phyloP scores from a whole-genome alignment of 208 protist species.

The Balamuthia mandrillaris region DNA sequence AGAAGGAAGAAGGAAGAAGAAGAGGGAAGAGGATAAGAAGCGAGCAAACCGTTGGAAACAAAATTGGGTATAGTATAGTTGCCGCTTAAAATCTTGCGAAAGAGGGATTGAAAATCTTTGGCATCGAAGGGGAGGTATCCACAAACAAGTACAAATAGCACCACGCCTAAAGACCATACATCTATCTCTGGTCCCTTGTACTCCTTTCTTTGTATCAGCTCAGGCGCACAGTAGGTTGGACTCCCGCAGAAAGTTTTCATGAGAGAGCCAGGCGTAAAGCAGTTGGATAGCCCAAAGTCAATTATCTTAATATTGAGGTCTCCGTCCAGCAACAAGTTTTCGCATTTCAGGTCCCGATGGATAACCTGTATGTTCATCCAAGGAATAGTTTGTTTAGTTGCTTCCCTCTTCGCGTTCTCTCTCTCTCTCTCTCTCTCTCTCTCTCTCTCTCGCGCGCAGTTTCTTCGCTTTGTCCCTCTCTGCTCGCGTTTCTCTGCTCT shows the following conservation, averaged over 20 bases:
- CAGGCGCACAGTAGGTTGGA: slow-evolving; percentile 90
- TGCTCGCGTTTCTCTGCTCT: no score
- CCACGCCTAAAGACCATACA: slow-evolving; percentile 94
- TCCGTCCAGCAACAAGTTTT: slow-evolving; percentile 62
- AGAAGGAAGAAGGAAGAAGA: no score
- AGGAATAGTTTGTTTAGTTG: no score
- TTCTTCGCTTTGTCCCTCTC: no score
- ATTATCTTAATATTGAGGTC: slow-evolving; percentile 78
- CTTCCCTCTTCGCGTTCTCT: no score
- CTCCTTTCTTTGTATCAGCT: slow-evolving; percentile 64
- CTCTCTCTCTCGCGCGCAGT: no score
- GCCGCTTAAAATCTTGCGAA: slow-evolving; percentile 3
- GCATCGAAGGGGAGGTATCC: slow-evolving; percentile 96
- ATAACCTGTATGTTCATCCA: slow-evolving; percentile 35
- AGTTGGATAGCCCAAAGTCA: slow-evolving; percentile 83
- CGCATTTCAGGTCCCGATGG: slow-evolving; percentile 58
- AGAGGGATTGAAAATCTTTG: slow-evolving; percentile 68
- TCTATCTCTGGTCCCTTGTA: slow-evolving; percentile 90
- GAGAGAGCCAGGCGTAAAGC: slow-evolving; percentile 44
- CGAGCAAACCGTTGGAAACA: not conserved
- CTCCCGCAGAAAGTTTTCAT: slow-evolving; percentile 87
- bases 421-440: no score
- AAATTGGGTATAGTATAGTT: not conserved
- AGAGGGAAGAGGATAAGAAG: no score
- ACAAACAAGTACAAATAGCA: slow-evolving; percentile 95